Conservation (phyloP, 1,284 basidiomycete species). For the Melampsora americana region DNA sequence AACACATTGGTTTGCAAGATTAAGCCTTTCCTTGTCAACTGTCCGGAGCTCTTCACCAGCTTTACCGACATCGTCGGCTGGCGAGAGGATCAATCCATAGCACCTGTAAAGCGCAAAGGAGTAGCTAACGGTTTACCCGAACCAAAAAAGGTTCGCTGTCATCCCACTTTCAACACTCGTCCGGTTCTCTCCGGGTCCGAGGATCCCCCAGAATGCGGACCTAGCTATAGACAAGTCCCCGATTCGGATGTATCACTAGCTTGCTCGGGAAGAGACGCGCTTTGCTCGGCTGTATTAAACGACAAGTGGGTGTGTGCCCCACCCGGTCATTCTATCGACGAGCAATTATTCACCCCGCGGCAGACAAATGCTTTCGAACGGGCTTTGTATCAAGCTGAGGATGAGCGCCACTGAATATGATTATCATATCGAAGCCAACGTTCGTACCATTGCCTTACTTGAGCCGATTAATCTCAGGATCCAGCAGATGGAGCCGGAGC, state of each 20-base stretch:
- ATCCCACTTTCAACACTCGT: constrained; percentile 54
- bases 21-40: constrained; percentile 70
- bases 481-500: constrained; percentile 82
- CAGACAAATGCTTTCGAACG: constrained; percentile 98
- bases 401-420: constrained; percentile 98
- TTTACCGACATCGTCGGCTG: constrained; percentile 85
- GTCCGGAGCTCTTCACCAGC: constrained; percentile 73
- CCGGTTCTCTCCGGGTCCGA: constrained; percentile 17
- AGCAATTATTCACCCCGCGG: constrained; percentile 88
- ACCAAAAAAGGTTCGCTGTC: constrained; percentile 53
- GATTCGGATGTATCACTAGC: constrained; percentile 79
- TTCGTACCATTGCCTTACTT: constrained; percentile 84
- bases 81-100: constrained; percentile 64
- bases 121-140: constrained; percentile 59
- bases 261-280: constrained; percentile 89
- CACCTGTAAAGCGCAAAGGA: constrained; percentile 58
- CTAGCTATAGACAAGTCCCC: constrained; percentile 87
- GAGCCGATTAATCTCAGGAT: constrained; percentile 85
- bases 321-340: constrained; percentile 93
- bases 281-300: constrained; percentile 94
- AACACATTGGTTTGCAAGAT: constrained; percentile 77
- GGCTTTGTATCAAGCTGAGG: constrained; percentile 91
- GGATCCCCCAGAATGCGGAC: constrained; percentile 59
- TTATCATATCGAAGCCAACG: constrained; percentile 88
- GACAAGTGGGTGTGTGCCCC: constrained; percentile 89